Evolutionary conservation across 139 green algal species (phyloP).

Genomic region (Picochlorum sp.): DNA sequence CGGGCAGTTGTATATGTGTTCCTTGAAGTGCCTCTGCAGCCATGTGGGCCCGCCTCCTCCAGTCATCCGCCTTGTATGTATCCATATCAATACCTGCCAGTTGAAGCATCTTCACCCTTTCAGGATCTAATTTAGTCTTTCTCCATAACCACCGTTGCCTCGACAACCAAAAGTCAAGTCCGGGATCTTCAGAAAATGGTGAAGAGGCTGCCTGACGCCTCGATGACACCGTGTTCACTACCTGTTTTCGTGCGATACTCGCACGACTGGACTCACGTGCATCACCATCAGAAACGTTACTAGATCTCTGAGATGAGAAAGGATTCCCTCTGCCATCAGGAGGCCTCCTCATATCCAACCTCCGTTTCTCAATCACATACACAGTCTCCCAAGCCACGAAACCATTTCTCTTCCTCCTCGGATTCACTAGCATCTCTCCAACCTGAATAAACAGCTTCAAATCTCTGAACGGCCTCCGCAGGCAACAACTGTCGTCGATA

Average conservation of each 20-base stretch:
- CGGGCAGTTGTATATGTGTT: conserved; percentile 5
- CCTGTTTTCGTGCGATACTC: neutral
- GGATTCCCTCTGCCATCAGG: neutral
- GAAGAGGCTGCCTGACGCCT: conserved; percentile 9
- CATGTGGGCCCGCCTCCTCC: conserved; percentile 27
- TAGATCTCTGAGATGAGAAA: neutral
- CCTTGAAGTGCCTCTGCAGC: conserved; percentile 23
- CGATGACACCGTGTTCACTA: conserved; percentile 20
- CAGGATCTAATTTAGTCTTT: conserved; percentile 12
- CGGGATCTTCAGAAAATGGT: conserved; percentile 17
- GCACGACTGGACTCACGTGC: neutral
- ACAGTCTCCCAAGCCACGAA: conserved; percentile 32
- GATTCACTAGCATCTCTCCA: conserved; percentile 31
- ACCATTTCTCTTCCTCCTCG: conserved; percentile 14
- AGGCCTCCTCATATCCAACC: conserved; percentile 2
- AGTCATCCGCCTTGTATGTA: conserved; percentile 20
- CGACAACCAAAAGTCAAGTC: conserved; percentile 39
- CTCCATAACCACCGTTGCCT: conserved; percentile 41
- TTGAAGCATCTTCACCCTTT: conserved; percentile 36
- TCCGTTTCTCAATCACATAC: conserved; percentile 32
- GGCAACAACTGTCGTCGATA: conserved; percentile 30
- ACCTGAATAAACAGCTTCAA: conserved; percentile 37
- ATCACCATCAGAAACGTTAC: neutral
- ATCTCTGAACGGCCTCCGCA: conserved; percentile 23
- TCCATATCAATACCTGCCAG: conserved; percentile 42